Conservation (phyloP, 1,284 basidiomycete species). For the Violaceomyces palustris region DNA sequence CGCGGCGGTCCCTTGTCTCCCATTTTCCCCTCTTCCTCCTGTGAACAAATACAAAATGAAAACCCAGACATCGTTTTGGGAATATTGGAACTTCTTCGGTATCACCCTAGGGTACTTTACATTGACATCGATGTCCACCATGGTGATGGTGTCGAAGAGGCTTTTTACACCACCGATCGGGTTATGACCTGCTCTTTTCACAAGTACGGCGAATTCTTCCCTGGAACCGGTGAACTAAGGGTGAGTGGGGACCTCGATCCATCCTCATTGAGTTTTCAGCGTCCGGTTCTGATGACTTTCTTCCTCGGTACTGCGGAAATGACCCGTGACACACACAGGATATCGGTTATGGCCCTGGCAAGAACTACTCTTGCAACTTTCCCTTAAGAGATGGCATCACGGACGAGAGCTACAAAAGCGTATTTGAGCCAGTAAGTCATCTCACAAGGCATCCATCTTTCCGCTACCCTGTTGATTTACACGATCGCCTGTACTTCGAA, state of each 20-base stretch:
- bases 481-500: too few species aligned
- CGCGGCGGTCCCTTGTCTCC: too few species aligned
- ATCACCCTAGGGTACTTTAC: constrained; percentile 90
- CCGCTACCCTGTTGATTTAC: too few species aligned
- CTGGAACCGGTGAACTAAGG: constrained; percentile 93
- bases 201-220: constrained; percentile 99
- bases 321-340: constrained; percentile 58
- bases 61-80: constrained; percentile 96
- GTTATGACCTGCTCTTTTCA: constrained; percentile 99
- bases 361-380: constrained; percentile 80
- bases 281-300: too few species aligned
- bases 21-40: constrained; percentile 1
- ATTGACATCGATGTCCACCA: constrained; percentile 99
- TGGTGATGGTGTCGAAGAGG: constrained; percentile 98
- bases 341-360: constrained; percentile 74
- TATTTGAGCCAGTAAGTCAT: constrained; percentile 78
- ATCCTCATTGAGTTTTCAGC: too few species aligned
- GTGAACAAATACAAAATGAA: too few species aligned
- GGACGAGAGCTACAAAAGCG: constrained; percentile 88
- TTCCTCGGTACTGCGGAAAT: neutral
- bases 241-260: constrained; percentile 61
- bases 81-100: constrained; percentile 87
- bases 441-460: too few species aligned
- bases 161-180: constrained; percentile 96
- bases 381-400: constrained; percentile 92